Conservation (phyloP, 2,329 filamentous ascomycete species). For the Didymella pomorum region DNA sequence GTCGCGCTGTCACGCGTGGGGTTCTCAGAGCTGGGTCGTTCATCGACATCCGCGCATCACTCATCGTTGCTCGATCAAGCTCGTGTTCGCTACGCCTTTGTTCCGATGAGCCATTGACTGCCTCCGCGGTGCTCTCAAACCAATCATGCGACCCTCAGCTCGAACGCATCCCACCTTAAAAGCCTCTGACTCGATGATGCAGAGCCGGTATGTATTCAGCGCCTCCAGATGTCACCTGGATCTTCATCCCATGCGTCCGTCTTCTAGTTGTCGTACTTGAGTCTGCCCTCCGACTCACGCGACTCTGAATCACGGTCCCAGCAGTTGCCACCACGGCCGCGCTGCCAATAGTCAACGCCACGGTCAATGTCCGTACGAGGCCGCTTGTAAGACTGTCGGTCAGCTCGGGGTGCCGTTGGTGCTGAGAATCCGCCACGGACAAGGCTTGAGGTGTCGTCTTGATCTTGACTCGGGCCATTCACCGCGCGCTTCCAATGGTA, state of each 20-base stretch:
- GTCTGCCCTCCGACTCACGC: constrained; percentile 1
- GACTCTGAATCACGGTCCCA: not conserved
- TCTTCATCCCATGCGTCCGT: not conserved
- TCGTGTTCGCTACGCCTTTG: not conserved
- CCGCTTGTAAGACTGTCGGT: constrained; percentile 1
- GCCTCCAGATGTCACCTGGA: not conserved
- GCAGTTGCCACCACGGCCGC: constrained; percentile 4
- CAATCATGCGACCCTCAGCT: not conserved
- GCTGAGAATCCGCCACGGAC: not conserved
- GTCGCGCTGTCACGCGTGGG: constrained; percentile 14
- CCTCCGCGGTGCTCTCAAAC: not conserved
- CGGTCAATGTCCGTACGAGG: not conserved
- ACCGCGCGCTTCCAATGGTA: constrained; percentile 10
- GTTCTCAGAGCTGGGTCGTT: not conserved
- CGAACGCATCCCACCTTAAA: not conserved
- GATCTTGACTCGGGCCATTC: constrained; percentile 1
- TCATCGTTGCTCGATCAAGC: not conserved
- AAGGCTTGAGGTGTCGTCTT: constrained; percentile 15
- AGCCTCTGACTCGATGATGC: not conserved
- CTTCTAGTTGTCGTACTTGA: constrained; percentile 7
- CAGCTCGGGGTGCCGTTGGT: not conserved
- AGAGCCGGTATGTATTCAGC: not conserved
- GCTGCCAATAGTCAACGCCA: constrained; percentile 5
- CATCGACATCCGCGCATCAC: not conserved
- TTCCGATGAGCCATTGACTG: not conserved